phyloP scores from a whole-genome alignment of 176 grass and related monocot species.

The Cymbopogon citratus region DNA sequence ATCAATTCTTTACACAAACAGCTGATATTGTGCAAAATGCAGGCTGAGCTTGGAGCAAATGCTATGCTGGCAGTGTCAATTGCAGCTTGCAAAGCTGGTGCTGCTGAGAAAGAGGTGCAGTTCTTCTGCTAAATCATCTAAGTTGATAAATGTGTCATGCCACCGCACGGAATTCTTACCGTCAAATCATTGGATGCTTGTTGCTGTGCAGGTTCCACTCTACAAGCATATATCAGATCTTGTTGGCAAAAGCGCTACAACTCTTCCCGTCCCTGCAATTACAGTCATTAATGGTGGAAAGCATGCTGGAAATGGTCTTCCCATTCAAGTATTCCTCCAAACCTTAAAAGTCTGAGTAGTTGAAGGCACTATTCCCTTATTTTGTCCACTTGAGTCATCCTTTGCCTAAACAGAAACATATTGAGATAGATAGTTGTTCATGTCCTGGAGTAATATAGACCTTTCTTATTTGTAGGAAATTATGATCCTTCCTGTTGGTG shows the following conservation, averaged over 20 bases:
- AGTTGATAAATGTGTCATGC: too few relatives aligned
- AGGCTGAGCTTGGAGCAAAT: conserved; percentile 82
- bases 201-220: conserved; percentile 61
- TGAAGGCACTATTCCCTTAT: not conserved
- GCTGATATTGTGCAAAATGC: not conserved
- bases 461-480: conserved; percentile 68
- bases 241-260: conserved; percentile 59
- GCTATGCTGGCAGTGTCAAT: conserved; percentile 82
- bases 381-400: not conserved
- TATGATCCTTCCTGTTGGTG: conserved; percentile 91
- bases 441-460: not conserved
- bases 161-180: too few relatives aligned
- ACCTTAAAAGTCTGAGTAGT: conserved; percentile 10
- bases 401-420: not conserved
- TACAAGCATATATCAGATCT: conserved; percentile 97
- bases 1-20: too few relatives aligned
- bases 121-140: too few relatives aligned
- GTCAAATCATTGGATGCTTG: conserved; percentile 10
- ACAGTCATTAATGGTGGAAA: conserved; percentile 93
- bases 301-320: conserved; percentile 71
- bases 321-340: conserved; percentile 63
- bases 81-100: conserved; percentile 94
- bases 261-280: conserved; percentile 74
- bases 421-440: not conserved
- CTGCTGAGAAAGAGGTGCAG: conserved; percentile 81